Percentiles rank a stretch among this genome's conserved stretches.
Evolutionary conservation across 345 rosid species (phyloP).

Genomic region (Hirschfeldia incana): DNA sequence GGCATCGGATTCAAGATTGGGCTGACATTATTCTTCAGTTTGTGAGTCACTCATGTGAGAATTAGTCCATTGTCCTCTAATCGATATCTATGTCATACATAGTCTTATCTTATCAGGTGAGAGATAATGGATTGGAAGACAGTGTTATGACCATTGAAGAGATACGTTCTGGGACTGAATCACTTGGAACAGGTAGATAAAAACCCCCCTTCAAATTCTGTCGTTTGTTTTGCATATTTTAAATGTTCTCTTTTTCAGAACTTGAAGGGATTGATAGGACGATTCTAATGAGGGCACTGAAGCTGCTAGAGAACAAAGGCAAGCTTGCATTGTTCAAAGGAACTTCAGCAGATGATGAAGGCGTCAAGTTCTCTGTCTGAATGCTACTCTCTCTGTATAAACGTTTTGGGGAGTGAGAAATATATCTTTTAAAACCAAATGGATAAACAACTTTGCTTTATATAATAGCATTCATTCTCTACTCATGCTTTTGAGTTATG

Average conservation of each 20-base stretch:
- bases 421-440: slow-evolving; percentile 5
- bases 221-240: not conserved
- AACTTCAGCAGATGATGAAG: slow-evolving; percentile 88
- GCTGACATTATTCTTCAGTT: slow-evolving; percentile 71
- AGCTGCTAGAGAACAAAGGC: slow-evolving; percentile 78
- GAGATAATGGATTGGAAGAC: slow-evolving; percentile 84
- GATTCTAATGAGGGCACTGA: slow-evolving; percentile 71
- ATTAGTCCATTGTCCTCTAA: not conserved
- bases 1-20: slow-evolving; percentile 98
- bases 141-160: slow-evolving; percentile 89
- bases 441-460: slow-evolving; percentile 1
- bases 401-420: not conserved
- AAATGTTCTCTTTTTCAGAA: slow-evolving; percentile 45
- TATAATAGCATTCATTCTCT: not conserved
- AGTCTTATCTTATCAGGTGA: slow-evolving; percentile 48
- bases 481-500: not conserved
- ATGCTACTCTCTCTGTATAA: too few species aligned
- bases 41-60: slow-evolving; percentile 51
- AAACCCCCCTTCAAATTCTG: not conserved
- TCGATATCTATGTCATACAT: not conserved
- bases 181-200: slow-evolving; percentile 77
- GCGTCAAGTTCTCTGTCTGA: slow-evolving; percentile 68
- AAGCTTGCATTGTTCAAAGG: slow-evolving; percentile 92
- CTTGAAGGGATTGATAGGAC: slow-evolving; percentile 76
- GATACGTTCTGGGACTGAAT: slow-evolving; percentile 79